Base-by-base conservation (phyloP, 2,329 filamentous ascomycete genomes). In the Magnaporthales sp. region DNA sequence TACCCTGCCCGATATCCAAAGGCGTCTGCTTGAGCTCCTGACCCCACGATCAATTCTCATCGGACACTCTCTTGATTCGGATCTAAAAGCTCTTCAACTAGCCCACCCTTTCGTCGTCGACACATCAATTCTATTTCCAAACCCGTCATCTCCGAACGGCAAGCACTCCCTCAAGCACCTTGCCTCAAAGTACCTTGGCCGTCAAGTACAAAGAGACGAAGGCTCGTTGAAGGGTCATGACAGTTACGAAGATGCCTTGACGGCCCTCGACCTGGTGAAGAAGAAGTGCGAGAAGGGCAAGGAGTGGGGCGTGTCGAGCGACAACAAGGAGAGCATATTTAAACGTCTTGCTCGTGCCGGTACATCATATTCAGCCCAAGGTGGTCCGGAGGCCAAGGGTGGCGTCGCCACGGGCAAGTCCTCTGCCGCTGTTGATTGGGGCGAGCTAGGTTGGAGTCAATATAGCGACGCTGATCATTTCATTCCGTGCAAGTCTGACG, bases 281-380 rank as follows among this genome's bases (percentile, higher is more conserved):
- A 89, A 94, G 74, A 99, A 99, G 77, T 97, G 94, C 76, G 93
- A 98, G 76, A 95, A 91, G 77, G 95, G 95, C 56, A 91, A 91
- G 70, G 78, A 82, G 27, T 99, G 93, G 91, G 95, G 92, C 46
- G 90, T 89, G 0, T 87, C 87, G 64, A 92, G 96, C 60, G 84
- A 88, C 1, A 89, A 60, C 56, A 89, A 88, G 56, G 95, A 99
- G 78, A 94, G 92, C 71, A 87, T 99, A 64, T 99, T 98, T 81
- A 91, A 89, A 71, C 88, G 94, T 10, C 83, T 99, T 4, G 85
- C 84, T 3, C 83, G 89, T 61, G 81, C 87, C 19, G 87, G 87
- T 62, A 85, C 84, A 13, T 79, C 82, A 13, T 89, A 89, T 75
- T 86, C 87, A 71, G 83, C 81, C 11, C 87, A 88, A 70, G 86